Evolutionary conservation across 2,329 filamentous ascomycete species (phyloP).

Genomic region (Amesomyces nigricolor): DNA sequence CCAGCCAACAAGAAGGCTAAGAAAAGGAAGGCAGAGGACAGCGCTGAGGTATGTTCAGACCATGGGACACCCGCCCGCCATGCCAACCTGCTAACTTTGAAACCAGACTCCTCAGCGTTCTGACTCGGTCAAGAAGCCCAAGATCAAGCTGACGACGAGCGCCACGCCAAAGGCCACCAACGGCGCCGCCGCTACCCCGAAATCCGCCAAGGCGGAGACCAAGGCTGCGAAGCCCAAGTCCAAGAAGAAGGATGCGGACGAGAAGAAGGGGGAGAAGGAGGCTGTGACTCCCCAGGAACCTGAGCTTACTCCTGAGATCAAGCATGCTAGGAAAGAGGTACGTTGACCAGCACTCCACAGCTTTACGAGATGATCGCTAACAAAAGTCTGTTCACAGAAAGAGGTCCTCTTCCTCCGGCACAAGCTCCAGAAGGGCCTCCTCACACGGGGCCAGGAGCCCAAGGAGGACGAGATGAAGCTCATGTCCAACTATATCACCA

Average conservation of each 20-base stretch:
- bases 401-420: conserved; percentile 91
- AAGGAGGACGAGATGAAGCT: conserved; percentile 76
- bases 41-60: conserved; percentile 52
- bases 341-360: conserved; percentile 22
- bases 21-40: conserved; percentile 85
- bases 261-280: conserved; percentile 52
- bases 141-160: conserved; percentile 59
- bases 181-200: conserved; percentile 47
- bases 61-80: too few species aligned
- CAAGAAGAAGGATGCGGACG: conserved; percentile 56
- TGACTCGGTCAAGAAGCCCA: conserved; percentile 62
- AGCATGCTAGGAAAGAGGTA: conserved; percentile 54
- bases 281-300: conserved; percentile 46
- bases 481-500: conserved; percentile 71
- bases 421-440: conserved; percentile 88
- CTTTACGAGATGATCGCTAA: conserved; percentile 5
- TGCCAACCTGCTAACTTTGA: conserved; percentile 1
- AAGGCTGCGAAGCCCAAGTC: conserved; percentile 39
- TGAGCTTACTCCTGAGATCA: conserved; percentile 54
- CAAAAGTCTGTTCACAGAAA: conserved; percentile 40
- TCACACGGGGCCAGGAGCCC: conserved; percentile 78
- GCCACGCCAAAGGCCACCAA: conserved; percentile 66
- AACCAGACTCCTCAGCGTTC: conserved; percentile 54
- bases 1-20: conserved; percentile 50
- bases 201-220: conserved; percentile 49